These are phyloP conservation scores for Iberis pinnata DNA, from an alignment of 345 rosid species.

Conservation along the genomic window DNA sequence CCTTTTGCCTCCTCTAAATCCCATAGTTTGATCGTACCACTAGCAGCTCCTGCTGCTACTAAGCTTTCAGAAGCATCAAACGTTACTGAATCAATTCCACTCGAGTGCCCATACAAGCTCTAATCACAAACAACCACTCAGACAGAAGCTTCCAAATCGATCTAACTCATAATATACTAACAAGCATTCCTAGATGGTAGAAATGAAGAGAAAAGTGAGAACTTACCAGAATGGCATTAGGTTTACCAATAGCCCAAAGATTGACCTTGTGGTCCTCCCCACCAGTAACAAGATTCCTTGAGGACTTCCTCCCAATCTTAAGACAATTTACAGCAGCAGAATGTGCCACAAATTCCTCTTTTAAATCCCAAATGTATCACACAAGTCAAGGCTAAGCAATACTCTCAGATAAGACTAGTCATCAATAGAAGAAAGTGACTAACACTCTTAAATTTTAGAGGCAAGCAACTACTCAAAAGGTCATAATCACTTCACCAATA, in stretches of 20 bases:
- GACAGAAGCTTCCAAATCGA: neutral
- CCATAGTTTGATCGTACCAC: conserved; percentile 97
- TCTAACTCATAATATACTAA: conserved; percentile 1
- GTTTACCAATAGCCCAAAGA: conserved; percentile 99
- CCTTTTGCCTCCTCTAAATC: conserved; percentile 97
- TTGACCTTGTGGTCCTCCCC: conserved; percentile 99
- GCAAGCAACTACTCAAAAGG: neutral
- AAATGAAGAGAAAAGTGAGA: conserved; percentile 19
- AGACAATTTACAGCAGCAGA: conserved; percentile 89
- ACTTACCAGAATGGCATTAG: conserved; percentile 90
- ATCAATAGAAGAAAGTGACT: neutral
- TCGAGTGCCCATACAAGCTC: conserved; percentile 93
- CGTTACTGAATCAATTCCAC: conserved; percentile 93
- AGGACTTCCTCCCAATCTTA: conserved; percentile 94
- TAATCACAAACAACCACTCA: conserved; percentile 32
- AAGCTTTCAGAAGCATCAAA: conserved; percentile 85
- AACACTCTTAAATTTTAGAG: neutral
- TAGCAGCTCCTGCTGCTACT: conserved; percentile 98
- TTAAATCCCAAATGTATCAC: conserved; percentile 16
- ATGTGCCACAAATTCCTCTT: conserved; percentile 99
- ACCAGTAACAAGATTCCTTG: conserved; percentile 91
- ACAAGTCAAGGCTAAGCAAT: conserved; percentile 42
- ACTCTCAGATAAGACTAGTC: neutral
- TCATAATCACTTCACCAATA: neutral
- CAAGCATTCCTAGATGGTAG: neutral